Conservation (phyloP, 768 basidiomycete genomes). For the Amanita brunnescens region DNA sequence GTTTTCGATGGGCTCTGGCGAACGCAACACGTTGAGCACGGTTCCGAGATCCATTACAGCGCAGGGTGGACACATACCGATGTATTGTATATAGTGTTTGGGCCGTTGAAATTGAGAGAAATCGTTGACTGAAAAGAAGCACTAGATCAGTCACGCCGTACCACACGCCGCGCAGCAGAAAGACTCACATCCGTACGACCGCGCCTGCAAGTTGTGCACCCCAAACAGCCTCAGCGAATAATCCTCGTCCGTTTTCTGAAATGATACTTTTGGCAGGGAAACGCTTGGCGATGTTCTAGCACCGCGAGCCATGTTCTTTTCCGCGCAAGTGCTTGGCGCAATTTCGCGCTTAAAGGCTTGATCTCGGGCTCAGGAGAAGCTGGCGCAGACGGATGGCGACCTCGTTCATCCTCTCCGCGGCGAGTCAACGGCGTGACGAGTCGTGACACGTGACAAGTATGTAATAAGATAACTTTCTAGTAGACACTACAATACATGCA, state of each 20-base stretch:
- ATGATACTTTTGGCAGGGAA: conserved; percentile 56
- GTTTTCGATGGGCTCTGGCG: conserved; percentile 79
- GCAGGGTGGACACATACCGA: conserved; percentile 45
- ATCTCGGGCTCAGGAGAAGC: not conserved
- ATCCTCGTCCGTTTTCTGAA: conserved; percentile 57
- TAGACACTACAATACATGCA: too few species aligned
- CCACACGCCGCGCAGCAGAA: too few species aligned
- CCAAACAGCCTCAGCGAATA: conserved; percentile 51
- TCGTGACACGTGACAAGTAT: conserved; percentile 2
- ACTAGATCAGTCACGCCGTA: conserved; percentile 2
- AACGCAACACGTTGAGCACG: conserved; percentile 6
- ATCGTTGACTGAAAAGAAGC: conserved; percentile 36
- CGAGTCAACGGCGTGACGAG: not conserved
- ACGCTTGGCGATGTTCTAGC: conserved; percentile 18
- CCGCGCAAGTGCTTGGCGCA: too few species aligned
- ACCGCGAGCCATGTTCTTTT: conserved; percentile 29
- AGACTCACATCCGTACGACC: conserved; percentile 45
- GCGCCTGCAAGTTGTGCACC: conserved; percentile 52
- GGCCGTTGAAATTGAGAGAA: conserved; percentile 66
- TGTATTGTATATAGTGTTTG: conserved; percentile 85
- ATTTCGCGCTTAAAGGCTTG: not conserved
- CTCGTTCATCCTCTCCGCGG: too few species aligned
- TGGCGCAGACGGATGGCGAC: not conserved
- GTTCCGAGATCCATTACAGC: not conserved
- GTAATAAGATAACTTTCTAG: too few species aligned